Conservation (phyloP, 1,284 basidiomycete species). For the Papiliotrema nemorosa region DNA sequence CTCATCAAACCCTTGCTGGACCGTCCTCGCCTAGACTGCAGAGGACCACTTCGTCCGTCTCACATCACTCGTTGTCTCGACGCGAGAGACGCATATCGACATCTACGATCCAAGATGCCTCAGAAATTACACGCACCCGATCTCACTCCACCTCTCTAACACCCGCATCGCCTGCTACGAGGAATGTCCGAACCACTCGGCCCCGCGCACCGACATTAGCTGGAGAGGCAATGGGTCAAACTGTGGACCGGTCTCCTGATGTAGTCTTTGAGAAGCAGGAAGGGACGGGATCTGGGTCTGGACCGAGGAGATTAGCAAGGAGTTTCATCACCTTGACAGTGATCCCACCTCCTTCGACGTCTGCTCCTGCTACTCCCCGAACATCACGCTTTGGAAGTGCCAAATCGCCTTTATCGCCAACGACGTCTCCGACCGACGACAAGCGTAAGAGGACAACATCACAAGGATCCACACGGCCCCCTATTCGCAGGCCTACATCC, state of each 20-base stretch:
- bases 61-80: constrained; percentile 2
- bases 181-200: constrained; percentile 6
- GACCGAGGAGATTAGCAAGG: constrained; percentile 23
- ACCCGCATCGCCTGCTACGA: constrained; percentile 2
- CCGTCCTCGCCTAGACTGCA: constrained; percentile 9
- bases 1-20: constrained; percentile 1
- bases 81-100: constrained; percentile 3
- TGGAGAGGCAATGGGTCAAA: constrained; percentile 33
- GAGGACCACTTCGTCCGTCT: not conserved
- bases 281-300: too few species aligned
- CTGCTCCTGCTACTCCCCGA: not conserved
- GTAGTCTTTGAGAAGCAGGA: constrained; percentile 7
- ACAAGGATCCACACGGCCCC: not conserved
- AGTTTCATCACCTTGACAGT: constrained; percentile 36
- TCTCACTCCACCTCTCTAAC: not conserved
- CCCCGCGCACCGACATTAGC: constrained; percentile 40
- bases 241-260: not conserved
- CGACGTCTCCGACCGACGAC: not conserved
- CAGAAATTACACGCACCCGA: not conserved
- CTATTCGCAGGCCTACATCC: not conserved
- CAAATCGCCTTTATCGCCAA: too few species aligned
- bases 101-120: constrained; percentile 1
- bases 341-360: constrained; percentile 4
- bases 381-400: not conserved
- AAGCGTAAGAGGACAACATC: not conserved